A percentile compares a stretch with the other conserved stretches of the same genome.
Evolutionary conservation across 2,329 filamentous ascomycete species (phyloP).

Genomic region (Albifimbria verrucaria): DNA sequence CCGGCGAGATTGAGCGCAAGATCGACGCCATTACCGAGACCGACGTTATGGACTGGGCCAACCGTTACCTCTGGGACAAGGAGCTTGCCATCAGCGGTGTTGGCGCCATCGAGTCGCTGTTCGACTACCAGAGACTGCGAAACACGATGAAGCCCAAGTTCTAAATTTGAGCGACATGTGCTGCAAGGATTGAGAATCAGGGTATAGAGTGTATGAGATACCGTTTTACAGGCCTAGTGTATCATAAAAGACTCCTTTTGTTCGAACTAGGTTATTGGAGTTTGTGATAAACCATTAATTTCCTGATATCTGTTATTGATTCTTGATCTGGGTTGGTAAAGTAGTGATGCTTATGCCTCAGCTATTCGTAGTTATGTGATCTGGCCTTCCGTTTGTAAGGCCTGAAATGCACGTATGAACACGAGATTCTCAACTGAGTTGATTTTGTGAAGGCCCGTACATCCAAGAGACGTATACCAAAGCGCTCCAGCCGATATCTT

Average conservation of each 20-base stretch:
- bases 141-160: conserved; percentile 85
- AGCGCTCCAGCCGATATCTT: no score
- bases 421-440: no score
- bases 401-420: no score
- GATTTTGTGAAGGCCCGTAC: no score
- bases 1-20: conserved; percentile 90
- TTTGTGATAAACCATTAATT: conserved; percentile 20
- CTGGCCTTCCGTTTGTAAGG: no score
- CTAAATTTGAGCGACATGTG: conserved; percentile 32
- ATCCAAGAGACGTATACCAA: no score
- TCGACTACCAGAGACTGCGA: conserved; percentile 76
- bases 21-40: conserved; percentile 89
- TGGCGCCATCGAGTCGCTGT: conserved; percentile 82
- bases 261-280: conserved; percentile 31
- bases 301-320: no score
- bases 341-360: no score
- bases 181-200: conserved; percentile 30
- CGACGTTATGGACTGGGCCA: conserved; percentile 95
- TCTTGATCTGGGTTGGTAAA: no score
- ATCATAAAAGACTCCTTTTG: conserved; percentile 46
- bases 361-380: no score
- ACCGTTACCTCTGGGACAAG: conserved; percentile 94
- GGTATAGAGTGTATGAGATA: conserved; percentile 57
- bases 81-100: conserved; percentile 93
- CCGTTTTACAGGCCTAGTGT: conserved; percentile 50